Conservation (phyloP, 2,329 filamentous ascomycete genomes). For the Fusarium citri region DNA sequence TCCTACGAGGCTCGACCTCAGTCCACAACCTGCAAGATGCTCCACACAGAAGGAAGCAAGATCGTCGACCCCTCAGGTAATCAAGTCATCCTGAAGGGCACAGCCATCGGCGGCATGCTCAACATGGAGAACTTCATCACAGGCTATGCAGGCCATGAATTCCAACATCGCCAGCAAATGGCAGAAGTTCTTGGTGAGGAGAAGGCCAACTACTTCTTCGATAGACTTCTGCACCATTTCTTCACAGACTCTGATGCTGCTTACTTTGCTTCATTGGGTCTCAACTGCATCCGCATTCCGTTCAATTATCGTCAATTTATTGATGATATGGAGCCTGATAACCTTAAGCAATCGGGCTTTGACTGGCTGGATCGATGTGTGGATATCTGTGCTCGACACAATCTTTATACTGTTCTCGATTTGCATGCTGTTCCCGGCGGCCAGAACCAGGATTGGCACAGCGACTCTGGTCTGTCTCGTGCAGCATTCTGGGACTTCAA, state of each 20-base stretch:
- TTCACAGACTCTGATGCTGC: slow-evolving; percentile 69
- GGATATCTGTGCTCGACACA: slow-evolving; percentile 56
- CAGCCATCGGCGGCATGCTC: slow-evolving; percentile 50
- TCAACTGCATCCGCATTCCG: slow-evolving; percentile 70
- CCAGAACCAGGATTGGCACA: slow-evolving; percentile 63
- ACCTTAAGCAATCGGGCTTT: slow-evolving; percentile 61
- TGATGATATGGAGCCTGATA: slow-evolving; percentile 62
- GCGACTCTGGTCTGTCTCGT: slow-evolving; percentile 52
- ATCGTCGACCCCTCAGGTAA: slow-evolving; percentile 60
- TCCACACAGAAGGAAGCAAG: slow-evolving; percentile 47
- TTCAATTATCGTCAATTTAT: slow-evolving; percentile 71
- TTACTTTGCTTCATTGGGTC: slow-evolving; percentile 65
- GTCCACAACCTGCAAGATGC: slow-evolving; percentile 44
- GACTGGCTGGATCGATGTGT: slow-evolving; percentile 62
- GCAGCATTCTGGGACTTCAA: slow-evolving; percentile 61
- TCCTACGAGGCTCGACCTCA: slow-evolving; percentile 8
- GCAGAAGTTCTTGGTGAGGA: slow-evolving; percentile 64
- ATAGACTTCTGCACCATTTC: slow-evolving; percentile 67
- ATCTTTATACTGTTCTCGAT: slow-evolving; percentile 59
- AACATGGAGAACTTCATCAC: slow-evolving; percentile 73
- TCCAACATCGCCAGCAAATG: slow-evolving; percentile 65
- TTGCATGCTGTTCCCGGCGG: slow-evolving; percentile 59
- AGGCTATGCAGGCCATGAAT: slow-evolving; percentile 70
- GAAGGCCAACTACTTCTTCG: slow-evolving; percentile 70
- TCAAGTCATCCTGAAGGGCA: slow-evolving; percentile 57